Evolutionary conservation across 257 asterid species (phyloP).

Genomic region (Scutellaria galericulata): DNA sequence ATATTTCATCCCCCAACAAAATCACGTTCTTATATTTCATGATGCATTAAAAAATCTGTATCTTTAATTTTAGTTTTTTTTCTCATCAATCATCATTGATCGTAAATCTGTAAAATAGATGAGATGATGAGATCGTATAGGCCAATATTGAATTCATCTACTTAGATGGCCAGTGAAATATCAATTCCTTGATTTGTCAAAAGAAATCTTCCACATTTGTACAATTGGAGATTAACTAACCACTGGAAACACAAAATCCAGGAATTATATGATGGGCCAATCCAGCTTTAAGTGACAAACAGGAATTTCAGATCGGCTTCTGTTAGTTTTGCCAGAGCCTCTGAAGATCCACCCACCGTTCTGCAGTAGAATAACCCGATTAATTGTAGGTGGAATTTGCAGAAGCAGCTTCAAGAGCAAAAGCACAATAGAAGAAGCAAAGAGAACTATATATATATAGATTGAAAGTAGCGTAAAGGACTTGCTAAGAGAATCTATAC

Average conservation of each 20-base stretch:
- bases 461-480: not conserved
- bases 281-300: constrained; percentile 56
- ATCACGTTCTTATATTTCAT: not conserved
- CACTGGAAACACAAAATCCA: not conserved
- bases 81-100: too few species aligned
- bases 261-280: not conserved
- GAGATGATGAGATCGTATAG: too few species aligned
- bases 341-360: constrained; percentile 88
- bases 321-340: constrained; percentile 78
- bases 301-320: constrained; percentile 87
- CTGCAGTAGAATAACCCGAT: constrained; percentile 47
- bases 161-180: not conserved
- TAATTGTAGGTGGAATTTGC: not conserved
- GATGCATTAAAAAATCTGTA: not conserved
- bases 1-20: too few species aligned
- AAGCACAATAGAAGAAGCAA: not conserved
- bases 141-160: not conserved
- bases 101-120: too few species aligned
- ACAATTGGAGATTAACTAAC: constrained; percentile 24
- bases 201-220: not conserved
- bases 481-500: constrained; percentile 23
- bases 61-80: too few species aligned
- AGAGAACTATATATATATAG: not conserved
- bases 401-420: not conserved
- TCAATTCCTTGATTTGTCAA: constrained; percentile 1